These are phyloP conservation scores for Guyanaporus albipodus DNA, from an alignment of 768 basidiomycete genomes.

Conservation along the genomic window DNA sequence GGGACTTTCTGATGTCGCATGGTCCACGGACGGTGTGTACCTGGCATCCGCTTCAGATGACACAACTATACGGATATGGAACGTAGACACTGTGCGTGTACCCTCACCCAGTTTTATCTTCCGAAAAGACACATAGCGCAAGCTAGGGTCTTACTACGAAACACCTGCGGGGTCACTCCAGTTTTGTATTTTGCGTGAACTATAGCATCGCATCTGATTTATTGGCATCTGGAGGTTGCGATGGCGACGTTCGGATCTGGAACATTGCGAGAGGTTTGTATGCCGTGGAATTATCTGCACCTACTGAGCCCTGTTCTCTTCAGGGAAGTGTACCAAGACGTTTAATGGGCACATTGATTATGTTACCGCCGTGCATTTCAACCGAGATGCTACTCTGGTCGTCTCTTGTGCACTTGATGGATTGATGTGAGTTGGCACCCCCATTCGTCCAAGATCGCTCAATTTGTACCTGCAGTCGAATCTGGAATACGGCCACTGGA, in stretches of 20 bases:
- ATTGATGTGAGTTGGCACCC: constrained; percentile 64
- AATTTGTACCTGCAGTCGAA: constrained; percentile 55
- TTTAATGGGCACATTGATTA: constrained; percentile 93
- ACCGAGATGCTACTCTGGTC: constrained; percentile 85
- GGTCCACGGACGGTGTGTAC: constrained; percentile 79
- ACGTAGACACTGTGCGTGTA: constrained; percentile 66
- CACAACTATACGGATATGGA: constrained; percentile 84
- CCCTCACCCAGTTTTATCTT: constrained; percentile 4
- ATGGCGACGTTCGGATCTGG: constrained; percentile 93
- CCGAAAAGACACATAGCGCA: neutral
- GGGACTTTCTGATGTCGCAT: constrained; percentile 86
- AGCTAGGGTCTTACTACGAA: constrained; percentile 66
- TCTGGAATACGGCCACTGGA: constrained; percentile 91
- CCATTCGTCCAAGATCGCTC: constrained; percentile 2
- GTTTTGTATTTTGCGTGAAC: constrained; percentile 88
- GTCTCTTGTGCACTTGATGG: constrained; percentile 92
- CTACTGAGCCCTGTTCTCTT: neutral
- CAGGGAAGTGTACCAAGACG: constrained; percentile 82
- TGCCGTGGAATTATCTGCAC: too few relatives aligned
- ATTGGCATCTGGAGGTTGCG: constrained; percentile 88
- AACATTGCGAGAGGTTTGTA: constrained; percentile 70
- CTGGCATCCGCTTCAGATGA: constrained; percentile 94
- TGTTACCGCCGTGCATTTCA: constrained; percentile 93
- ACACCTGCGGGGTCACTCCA: constrained; percentile 75
- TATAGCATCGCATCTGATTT: constrained; percentile 87